Base-by-base conservation (phyloP, 371 early-diverging fungal species). In the Syncephalis fuscata region DNA sequence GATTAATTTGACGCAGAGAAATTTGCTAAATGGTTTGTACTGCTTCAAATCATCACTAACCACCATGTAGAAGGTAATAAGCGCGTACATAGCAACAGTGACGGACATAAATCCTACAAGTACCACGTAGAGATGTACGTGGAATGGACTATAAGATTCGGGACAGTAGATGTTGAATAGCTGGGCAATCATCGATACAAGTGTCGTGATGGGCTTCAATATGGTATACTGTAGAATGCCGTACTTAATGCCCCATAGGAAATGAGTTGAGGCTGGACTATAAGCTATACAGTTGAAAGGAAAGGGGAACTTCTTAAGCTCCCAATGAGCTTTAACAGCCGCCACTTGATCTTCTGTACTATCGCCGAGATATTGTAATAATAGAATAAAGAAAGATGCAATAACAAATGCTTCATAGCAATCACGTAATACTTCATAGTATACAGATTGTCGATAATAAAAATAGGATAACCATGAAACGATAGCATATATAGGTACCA, bases 401-500 rank as follows among this genome's bases (percentile, higher is more conserved):
- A 77, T 65, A 17, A 65, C 67, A 55, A 76, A 72, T 16, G 78
- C 75, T 54, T 77, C 79, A 60, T 84, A 84, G 51, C 64, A 68
- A 57, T 78, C 76, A 37, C 82, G 74, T 39, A 78, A 54, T 1
- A 70, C 66, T 49, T 66, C 66, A 53, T 70, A 74, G 64, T 79
- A 80, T 25, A 73, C 65, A 17, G 80, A 67, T 44, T 73, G 59
- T 47, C 64, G 59, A 55, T 72, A 73, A 58, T 69, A 76, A 19
- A 72, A 66, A 60, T 73, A 80, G 40, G 74, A 62, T 47, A 78
- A 59, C 50, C 62, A 72, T 2, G 80, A 76, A 37, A 74, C 65
- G 42, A 80, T 51, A 37, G 80, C 55, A 60, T 84, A 84, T 38
- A 82, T 62, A 0, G 85, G 82, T 45, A 81, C 73, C 71, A 82